A percentile compares a stretch with the other conserved stretches of the same genome.
These are phyloP conservation scores for Zalaria obscura DNA, from an alignment of 2,329 filamentous ascomycete species.

Conservation along the genomic window DNA sequence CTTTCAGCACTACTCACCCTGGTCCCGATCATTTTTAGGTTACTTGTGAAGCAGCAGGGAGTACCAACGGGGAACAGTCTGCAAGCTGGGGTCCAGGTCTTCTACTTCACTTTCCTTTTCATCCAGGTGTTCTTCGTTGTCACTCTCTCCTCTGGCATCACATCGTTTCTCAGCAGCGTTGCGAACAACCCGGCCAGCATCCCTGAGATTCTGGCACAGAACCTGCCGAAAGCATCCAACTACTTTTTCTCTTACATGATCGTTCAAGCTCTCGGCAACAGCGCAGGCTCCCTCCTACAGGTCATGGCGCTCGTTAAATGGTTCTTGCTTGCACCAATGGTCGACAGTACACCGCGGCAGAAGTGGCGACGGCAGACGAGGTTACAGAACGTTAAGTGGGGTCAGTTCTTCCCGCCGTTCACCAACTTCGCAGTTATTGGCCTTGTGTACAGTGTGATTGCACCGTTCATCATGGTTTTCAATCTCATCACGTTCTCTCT, in stretches of 20 bases:
- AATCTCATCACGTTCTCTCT: constrained; percentile 83
- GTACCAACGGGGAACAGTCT: constrained; percentile 69
- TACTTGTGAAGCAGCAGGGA: constrained; percentile 61
- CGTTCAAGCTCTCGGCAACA: constrained; percentile 80
- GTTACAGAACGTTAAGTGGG: constrained; percentile 71
- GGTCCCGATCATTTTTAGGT: constrained; percentile 63
- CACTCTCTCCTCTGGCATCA: constrained; percentile 65
- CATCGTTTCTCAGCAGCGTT: constrained; percentile 49
- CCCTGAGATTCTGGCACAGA: constrained; percentile 57
- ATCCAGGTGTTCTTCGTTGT: constrained; percentile 91
- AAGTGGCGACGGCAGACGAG: constrained; percentile 80
- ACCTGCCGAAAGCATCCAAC: constrained; percentile 75
- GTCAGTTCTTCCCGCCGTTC: constrained; percentile 87
- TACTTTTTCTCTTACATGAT: constrained; percentile 99
- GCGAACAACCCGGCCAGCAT: constrained; percentile 52
- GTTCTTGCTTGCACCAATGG: constrained; percentile 49
- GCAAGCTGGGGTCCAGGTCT: constrained; percentile 74
- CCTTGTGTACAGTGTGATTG: constrained; percentile 71
- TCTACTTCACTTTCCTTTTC: constrained; percentile 90
- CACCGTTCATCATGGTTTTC: constrained; percentile 83
- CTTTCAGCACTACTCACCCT: constrained; percentile 67
- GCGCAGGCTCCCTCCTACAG: constrained; percentile 77
- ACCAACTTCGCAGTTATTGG: constrained; percentile 92
- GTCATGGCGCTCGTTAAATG: constrained; percentile 65
- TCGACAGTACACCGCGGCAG: constrained; percentile 67